Base-by-base conservation (phyloP, 371 early-diverging fungal genomes). In the Chytridiales sp. region DNA sequence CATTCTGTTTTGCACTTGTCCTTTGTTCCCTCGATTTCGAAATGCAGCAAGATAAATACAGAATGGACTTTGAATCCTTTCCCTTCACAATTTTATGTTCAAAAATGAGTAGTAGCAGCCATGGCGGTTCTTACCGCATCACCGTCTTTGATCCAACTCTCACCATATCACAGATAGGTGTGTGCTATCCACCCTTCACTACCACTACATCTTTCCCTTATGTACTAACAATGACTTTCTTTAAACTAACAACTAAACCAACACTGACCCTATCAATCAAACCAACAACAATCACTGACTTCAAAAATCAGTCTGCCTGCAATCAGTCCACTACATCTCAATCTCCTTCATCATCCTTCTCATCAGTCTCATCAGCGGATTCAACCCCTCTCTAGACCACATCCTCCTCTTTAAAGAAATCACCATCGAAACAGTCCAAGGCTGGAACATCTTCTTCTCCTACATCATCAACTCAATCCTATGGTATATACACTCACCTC, bases 381-480 rank as follows among this genome's bases (percentile, higher is more conserved):
- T n/a, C n/a, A n/a, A n/a, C n/a, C n/a, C n/a, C n/a, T n/a, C n/a
- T n/a, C n/a, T n/a, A n/a, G n/a, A n/a, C n/a, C n/a, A n/a, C n/a
- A n/a, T n/a, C n/a, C n/a, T n/a, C 34, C 46, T 13, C 21, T 9
- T 9, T 62, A 64, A 61, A 34, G 85, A 84, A 56, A 76, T 88
- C 24, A 77, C 85, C 36, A 76, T 76, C 4, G 90, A 88, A 52
- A 87, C 85, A 13, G 83, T 84, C 0, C 75, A 86, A 42, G 90
- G 92, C 5, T 87, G 89, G 89, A 76, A 83, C 1, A 47, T 92
- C 8, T 77, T 79, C 22, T 63, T 88, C 17, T 87, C 87, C 0
- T 82, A 80, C 78, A 61, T 90, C 0, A 63, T 87, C 17, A 86
- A 86, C 63, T 82, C 89, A 4, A 64, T 62, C 1, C 58, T 81